Evolutionary conservation across 306 rosid species (phyloP).

Genomic region (Biancaea sappan): DNA sequence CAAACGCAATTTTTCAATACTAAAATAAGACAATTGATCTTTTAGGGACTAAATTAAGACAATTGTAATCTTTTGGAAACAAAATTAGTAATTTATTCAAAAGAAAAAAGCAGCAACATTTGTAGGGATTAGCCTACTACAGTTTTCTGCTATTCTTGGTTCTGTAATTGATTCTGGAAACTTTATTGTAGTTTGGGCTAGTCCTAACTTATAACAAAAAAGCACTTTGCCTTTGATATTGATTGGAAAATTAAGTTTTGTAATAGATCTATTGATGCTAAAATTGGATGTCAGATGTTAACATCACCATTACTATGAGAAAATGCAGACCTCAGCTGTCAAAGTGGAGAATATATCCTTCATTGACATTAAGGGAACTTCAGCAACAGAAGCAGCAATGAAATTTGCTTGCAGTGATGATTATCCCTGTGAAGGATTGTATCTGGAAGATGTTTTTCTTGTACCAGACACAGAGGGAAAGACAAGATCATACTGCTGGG

Average conservation of each 20-base stretch:
- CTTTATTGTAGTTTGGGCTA: background rate
- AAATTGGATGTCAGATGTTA: background rate
- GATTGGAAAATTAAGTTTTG: background rate
- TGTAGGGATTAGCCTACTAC: background rate
- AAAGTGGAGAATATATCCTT: conserved; percentile 59
- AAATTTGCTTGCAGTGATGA: conserved; percentile 61
- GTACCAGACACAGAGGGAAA: conserved; percentile 24
- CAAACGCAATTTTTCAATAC: too few species aligned
- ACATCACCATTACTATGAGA: background rate
- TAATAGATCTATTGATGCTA: background rate
- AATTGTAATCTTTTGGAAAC: too few species aligned
- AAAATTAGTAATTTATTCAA: too few species aligned
- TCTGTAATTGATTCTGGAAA: background rate
- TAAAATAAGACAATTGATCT: too few species aligned
- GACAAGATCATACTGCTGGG: conserved; percentile 54
- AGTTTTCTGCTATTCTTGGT: background rate
- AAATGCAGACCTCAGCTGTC: conserved; percentile 60
- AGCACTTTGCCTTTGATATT: background rate
- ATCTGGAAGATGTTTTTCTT: conserved; percentile 56
- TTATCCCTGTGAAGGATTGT: conserved; percentile 56
- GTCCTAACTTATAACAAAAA: background rate
- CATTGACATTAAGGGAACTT: conserved; percentile 57
- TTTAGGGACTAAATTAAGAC: too few species aligned
- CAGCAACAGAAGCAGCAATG: conserved; percentile 62
- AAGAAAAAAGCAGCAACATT: too few species aligned